Evolutionary conservation across 2,329 filamentous ascomycete genomes (phyloP).

Genomic region (Fonsecaea pedrosoi): DNA sequence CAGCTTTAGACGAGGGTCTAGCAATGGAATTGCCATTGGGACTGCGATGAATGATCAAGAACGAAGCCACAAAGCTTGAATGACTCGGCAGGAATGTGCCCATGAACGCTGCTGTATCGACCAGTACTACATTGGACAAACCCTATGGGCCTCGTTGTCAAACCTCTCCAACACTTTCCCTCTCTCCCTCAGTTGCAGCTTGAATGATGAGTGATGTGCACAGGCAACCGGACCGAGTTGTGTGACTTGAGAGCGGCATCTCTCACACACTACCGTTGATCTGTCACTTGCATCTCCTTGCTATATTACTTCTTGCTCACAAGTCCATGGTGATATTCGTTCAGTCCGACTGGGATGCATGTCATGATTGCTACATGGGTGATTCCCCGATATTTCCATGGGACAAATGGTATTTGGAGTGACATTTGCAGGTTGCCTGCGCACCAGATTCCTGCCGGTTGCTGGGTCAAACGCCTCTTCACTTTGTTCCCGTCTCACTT

Average conservation of each 20-base stretch:
- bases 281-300: not conserved
- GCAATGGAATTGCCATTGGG: not conserved
- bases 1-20: not conserved
- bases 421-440: not conserved
- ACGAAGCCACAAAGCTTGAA: not conserved
- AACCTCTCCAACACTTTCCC: not conserved
- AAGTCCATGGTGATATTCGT: not conserved
- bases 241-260: constrained; percentile 1
- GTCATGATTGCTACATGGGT: not conserved
- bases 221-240: constrained; percentile 11
- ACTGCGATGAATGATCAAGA: not conserved
- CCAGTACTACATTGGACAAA: not conserved
- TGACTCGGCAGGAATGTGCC: not conserved
- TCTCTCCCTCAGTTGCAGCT: not conserved
- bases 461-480: constrained; percentile 17
- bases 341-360: not conserved
- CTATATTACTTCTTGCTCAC: not conserved
- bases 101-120: not conserved
- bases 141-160: too few species aligned
- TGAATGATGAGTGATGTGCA: not conserved
- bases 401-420: not conserved
- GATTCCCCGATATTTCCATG: not conserved
- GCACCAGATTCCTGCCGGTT: constrained; percentile 30
- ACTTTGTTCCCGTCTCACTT: constrained; percentile 10
- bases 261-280: not conserved